These are phyloP conservation scores for Shiraia sp. DNA, from an alignment of 2,329 filamentous ascomycete species.

Conservation along the genomic window DNA sequence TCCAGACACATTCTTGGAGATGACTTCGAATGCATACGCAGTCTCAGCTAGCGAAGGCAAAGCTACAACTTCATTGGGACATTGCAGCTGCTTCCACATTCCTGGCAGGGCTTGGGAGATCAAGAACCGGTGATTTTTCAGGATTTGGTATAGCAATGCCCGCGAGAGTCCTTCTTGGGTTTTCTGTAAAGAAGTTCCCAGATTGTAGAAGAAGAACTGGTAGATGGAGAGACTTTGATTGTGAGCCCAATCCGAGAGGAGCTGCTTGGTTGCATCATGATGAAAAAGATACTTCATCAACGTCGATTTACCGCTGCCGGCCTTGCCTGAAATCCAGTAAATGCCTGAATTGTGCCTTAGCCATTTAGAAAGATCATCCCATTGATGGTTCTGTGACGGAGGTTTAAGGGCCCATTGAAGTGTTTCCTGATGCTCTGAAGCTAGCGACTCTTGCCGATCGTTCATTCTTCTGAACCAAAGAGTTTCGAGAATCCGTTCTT, in stretches of 20 bases:
- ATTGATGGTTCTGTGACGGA: not conserved
- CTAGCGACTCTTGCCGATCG: not conserved
- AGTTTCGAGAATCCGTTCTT: not conserved
- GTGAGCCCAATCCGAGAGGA: constrained; percentile 43
- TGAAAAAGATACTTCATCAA: constrained; percentile 51
- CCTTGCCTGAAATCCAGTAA: constrained; percentile 50
- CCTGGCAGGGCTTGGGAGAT: not conserved
- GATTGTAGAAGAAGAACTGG: constrained; percentile 50
- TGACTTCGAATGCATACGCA: not conserved
- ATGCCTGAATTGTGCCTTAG: constrained; percentile 2
- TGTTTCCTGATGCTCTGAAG: not conserved
- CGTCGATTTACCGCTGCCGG: constrained; percentile 54
- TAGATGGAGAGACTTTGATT: constrained; percentile 32
- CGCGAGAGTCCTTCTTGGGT: constrained; percentile 48
- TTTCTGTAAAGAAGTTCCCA: constrained; percentile 46
- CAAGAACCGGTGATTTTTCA: not conserved
- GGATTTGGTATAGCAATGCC: constrained; percentile 33
- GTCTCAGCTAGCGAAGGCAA: not conserved
- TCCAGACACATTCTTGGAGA: too few species aligned
- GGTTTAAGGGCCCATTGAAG: not conserved
- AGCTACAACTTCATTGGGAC: not conserved
- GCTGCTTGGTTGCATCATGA: constrained; percentile 24
- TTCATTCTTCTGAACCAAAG: constrained; percentile 1
- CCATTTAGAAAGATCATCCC: constrained; percentile 6
- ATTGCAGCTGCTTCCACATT: not conserved